Percentiles rank a stretch among this genome's conserved stretches.
phyloP scores from a whole-genome alignment of 2,329 filamentous ascomycete species.

The Fusarium lateritium region DNA sequence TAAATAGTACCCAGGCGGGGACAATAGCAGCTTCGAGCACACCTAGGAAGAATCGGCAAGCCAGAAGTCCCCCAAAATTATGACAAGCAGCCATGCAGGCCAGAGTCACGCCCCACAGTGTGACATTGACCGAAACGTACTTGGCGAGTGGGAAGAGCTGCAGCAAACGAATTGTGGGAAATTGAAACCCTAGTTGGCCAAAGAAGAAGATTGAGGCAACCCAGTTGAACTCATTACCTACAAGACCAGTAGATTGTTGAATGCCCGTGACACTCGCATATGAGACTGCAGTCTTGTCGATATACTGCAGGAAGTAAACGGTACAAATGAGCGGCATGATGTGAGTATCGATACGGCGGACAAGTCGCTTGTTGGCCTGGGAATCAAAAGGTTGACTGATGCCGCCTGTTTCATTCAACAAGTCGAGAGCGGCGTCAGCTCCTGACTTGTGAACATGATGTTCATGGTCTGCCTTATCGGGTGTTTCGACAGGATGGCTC shows the following conservation, averaged over 20 bases:
- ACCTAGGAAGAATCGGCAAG: slow-evolving; percentile 17
- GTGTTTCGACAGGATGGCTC: background rate
- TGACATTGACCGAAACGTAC: slow-evolving; percentile 1
- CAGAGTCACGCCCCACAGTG: slow-evolving; percentile 2
- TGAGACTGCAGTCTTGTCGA: slow-evolving; percentile 47
- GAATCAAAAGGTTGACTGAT: slow-evolving; percentile 26
- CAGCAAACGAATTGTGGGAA: slow-evolving; percentile 56
- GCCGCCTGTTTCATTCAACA: slow-evolving; percentile 30
- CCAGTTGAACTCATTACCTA: slow-evolving; percentile 61
- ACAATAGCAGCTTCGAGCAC: slow-evolving; percentile 6
- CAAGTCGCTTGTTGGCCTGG: slow-evolving; percentile 28
- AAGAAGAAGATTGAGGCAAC: slow-evolving; percentile 52
- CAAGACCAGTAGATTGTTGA: slow-evolving; percentile 52
- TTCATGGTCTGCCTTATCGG: background rate
- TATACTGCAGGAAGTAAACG: slow-evolving; percentile 46
- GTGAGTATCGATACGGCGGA: slow-evolving; percentile 42
- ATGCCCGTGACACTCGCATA: slow-evolving; percentile 48
- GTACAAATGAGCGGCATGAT: slow-evolving; percentile 47
- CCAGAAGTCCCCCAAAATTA: background rate
- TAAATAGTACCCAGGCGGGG: slow-evolving; percentile 34
- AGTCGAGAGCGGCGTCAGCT: slow-evolving; percentile 38
- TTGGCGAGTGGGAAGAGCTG: slow-evolving; percentile 40
- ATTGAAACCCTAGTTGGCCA: slow-evolving; percentile 56
- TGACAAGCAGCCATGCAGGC: slow-evolving; percentile 10
- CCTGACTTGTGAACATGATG: slow-evolving; percentile 3